Evolutionary conservation across 176 grass and related monocot genomes (phyloP).

Genomic region (Metroxylon sagu): DNA sequence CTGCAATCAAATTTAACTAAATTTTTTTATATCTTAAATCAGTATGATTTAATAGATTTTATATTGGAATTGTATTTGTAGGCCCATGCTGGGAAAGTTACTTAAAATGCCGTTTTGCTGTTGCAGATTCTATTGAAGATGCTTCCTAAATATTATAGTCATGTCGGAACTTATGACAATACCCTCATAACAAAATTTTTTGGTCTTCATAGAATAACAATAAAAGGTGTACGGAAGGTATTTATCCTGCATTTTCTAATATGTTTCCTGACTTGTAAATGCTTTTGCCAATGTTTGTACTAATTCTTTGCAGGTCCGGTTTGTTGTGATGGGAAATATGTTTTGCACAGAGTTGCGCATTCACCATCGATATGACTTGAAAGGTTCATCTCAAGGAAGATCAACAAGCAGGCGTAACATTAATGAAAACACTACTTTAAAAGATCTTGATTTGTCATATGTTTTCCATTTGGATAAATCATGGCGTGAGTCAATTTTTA

Average conservation of each 20-base stretch:
- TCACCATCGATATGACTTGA: slow-evolving; percentile 90
- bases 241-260: slow-evolving; percentile 6
- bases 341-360: slow-evolving; percentile 89
- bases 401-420: slow-evolving; percentile 81
- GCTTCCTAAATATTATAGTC: slow-evolving; percentile 94
- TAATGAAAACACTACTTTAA: slow-evolving; percentile 77
- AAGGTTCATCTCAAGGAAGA: slow-evolving; percentile 85
- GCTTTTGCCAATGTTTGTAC: slow-evolving; percentile 8
- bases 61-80: too few species aligned
- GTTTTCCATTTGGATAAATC: slow-evolving; percentile 88
- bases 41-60: too few species aligned
- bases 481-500: slow-evolving; percentile 87
- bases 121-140: slow-evolving; percentile 98
- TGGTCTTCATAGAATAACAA: slow-evolving; percentile 81
- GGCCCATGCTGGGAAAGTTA: too few species aligned
- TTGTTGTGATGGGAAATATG: slow-evolving; percentile 99
- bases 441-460: slow-evolving; percentile 90
- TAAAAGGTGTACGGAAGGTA: slow-evolving; percentile 78
- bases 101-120: neutral
- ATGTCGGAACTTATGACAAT: slow-evolving; percentile 98
- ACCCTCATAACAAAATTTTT: slow-evolving; percentile 98
- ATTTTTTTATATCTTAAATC: too few species aligned
- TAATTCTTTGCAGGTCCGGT: slow-evolving; percentile 60
- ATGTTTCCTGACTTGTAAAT: slow-evolving; percentile 11
- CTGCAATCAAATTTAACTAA: too few species aligned